Percentiles rank a stretch among this genome's conserved stretches.
Evolutionary conservation across 768 basidiomycete genomes (phyloP).

Genomic region (Myochromella boudieri): DNA sequence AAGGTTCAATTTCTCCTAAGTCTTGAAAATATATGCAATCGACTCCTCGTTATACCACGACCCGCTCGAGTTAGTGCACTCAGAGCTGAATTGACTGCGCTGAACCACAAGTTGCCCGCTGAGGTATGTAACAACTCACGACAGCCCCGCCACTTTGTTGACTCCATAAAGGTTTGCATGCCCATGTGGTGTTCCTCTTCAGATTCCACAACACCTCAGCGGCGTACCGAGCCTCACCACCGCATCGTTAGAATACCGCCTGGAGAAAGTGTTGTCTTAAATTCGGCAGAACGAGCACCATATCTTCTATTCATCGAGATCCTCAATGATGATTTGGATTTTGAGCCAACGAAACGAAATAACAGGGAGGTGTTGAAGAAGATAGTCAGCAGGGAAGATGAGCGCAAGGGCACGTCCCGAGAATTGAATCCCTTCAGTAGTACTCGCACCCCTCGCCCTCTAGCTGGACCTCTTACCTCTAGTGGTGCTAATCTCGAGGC

Average conservation of each 20-base stretch:
- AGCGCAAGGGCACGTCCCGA: constrained; percentile 54
- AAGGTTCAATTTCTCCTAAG: constrained; percentile 85
- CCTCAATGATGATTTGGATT: constrained; percentile 86
- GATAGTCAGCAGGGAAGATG: constrained; percentile 65
- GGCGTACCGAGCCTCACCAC: constrained; percentile 72
- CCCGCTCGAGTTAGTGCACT: constrained; percentile 96
- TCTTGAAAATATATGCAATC: constrained; percentile 91
- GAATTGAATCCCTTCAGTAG: constrained; percentile 50
- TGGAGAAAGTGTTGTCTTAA: constrained; percentile 95
- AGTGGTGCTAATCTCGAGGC: constrained; percentile 28
- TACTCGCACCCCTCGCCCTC: constrained; percentile 21
- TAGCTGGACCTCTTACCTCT: constrained; percentile 21
- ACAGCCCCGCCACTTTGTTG: no score
- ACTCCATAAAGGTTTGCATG: constrained; percentile 78
- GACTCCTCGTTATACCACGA: constrained; percentile 87
- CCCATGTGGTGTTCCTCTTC: constrained; percentile 86
- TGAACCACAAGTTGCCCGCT: constrained; percentile 95
- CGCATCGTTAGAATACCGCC: constrained; percentile 97
- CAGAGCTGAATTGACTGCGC: constrained; percentile 88
- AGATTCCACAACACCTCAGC: constrained; percentile 43
- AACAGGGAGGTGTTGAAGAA: constrained; percentile 88
- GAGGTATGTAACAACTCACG: constrained; percentile 58
- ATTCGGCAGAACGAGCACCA: constrained; percentile 95
- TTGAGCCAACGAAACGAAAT: constrained; percentile 77
- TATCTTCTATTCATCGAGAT: constrained; percentile 93